Evolutionary conservation across 768 basidiomycete species (phyloP), one percentile per base, ranked within the genome.

Genomic region (Porpolomopsis calyptriformis): DNA sequence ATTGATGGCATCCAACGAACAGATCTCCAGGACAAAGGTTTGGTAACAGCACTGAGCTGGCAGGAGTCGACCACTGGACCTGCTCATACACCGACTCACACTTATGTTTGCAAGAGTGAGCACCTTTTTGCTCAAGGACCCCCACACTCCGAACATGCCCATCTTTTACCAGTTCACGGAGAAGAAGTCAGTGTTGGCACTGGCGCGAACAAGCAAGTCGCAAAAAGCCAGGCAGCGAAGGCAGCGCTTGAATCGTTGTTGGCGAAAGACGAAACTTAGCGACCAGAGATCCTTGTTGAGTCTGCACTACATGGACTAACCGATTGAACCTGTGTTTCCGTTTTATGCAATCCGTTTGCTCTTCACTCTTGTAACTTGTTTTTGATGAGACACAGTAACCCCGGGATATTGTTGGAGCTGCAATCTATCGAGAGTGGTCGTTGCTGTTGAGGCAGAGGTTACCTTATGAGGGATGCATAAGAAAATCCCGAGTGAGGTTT

Each of bases 101-200:
- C 67, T 1, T 70, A 65, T 2, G 52, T 70, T 4, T 83, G 80
- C 60, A 81, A 77, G 68, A 71, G 82, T 80, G 51, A 53, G 57
- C 41, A 20, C 5, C 45, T 52, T 40, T 51, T 23, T 8, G n/a
- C 26, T n/a, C 18, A 16, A n/a, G 43, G 23, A 18, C 36, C 49
- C 41, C 29, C 35, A 49, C 14, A 42, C 24, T 38, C 12, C 22
- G 25, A 49, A 38, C 36, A 54, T 29, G 52, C 41, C 50, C 22
- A 50, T 46, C 29, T 40, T 46, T 29, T 18, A 48, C 45, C 51
- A 82, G 81, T 82, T 50, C 63, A 72, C 34, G 76, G 77, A 1
- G 56, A 66, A 45, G 62, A 64, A 45, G 65, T 68, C 48, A 78
- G 74, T 7, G 63, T 55, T 22, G 79, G 77, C 24, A 60, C 61